Evolutionary conservation across 1,284 basidiomycete species (phyloP).

Genomic region (Puccinia coronata): DNA sequence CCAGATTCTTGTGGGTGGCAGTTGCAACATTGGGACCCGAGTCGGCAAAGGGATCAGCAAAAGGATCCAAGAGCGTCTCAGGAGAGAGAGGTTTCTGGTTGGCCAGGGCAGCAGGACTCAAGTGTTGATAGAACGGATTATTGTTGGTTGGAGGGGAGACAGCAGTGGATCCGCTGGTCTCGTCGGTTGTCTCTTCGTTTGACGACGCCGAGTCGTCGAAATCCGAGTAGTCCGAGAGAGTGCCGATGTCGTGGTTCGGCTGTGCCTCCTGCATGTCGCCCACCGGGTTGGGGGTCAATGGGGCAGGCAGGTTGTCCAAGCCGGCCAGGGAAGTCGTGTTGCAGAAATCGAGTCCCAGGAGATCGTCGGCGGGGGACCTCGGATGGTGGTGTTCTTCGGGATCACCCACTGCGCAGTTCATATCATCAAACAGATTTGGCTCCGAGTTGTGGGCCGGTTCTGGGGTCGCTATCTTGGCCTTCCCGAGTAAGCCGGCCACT

Average conservation of each 20-base stretch:
- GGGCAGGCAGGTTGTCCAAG: neutral
- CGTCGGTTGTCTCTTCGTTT: neutral
- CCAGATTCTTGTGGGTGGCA: neutral
- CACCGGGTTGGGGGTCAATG: neutral
- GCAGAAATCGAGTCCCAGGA: conserved; percentile 17
- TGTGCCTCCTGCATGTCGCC: neutral
- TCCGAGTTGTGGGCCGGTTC: neutral
- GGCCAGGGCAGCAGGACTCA: too few relatives aligned
- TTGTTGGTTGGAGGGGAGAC: neutral
- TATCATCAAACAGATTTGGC: conserved; percentile 5
- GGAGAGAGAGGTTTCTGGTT: neutral
- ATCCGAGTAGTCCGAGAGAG: conserved; percentile 34
- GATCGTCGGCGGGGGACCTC: neutral
- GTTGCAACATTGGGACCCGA: neutral
- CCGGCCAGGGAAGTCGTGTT: neutral
- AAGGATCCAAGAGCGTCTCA: conserved; percentile 10
- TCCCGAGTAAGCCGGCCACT: neutral
- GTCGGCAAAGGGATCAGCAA: conserved; percentile 20
- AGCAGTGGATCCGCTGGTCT: neutral
- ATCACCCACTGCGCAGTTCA: neutral
- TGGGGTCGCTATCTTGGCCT: neutral
- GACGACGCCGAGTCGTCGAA: conserved; percentile 17
- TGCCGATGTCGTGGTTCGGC: conserved; percentile 24
- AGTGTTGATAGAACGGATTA: neutral
- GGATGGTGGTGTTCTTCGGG: neutral